Conservation (phyloP, 75 land plant genomes). For the Sequoiadendron giganteum region DNA sequence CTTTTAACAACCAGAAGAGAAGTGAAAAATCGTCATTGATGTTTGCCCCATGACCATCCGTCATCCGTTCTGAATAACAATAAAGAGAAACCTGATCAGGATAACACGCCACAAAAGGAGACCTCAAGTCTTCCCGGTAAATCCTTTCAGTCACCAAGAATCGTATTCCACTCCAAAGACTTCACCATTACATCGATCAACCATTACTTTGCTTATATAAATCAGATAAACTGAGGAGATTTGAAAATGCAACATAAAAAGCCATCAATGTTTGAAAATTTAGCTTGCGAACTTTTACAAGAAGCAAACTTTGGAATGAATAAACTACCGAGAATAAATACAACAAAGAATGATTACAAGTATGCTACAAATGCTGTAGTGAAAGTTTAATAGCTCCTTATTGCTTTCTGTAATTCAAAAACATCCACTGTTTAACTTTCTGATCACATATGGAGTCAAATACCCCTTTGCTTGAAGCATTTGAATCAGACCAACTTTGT, state of each 20-base stretch:
- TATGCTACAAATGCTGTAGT: neutral
- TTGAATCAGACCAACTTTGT: neutral
- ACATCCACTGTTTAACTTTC: neutral
- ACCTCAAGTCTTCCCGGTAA: neutral
- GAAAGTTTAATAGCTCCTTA: neutral
- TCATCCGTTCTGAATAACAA: neutral
- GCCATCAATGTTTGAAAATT: neutral
- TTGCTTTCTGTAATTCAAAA: neutral
- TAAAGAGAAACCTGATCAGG: neutral
- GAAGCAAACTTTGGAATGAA: neutral
- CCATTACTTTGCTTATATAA: neutral
- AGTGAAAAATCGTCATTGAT: neutral
- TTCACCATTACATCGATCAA: neutral
- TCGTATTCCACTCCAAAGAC: neutral
- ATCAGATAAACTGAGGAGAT: neutral
- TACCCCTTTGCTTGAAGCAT: neutral
- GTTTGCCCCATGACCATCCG: neutral
- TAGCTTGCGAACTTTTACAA: slow-evolving; percentile 4
- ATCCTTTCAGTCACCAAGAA: neutral
- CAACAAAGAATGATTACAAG: slow-evolving; percentile 1
- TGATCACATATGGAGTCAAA: slow-evolving; percentile 7
- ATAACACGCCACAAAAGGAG: neutral
- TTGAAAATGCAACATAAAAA: neutral
- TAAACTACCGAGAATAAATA: slow-evolving; percentile 6
- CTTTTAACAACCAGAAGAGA: neutral